phyloP scores from a whole-genome alignment of 306 rosid species.

The Acacia crassicarpa region DNA sequence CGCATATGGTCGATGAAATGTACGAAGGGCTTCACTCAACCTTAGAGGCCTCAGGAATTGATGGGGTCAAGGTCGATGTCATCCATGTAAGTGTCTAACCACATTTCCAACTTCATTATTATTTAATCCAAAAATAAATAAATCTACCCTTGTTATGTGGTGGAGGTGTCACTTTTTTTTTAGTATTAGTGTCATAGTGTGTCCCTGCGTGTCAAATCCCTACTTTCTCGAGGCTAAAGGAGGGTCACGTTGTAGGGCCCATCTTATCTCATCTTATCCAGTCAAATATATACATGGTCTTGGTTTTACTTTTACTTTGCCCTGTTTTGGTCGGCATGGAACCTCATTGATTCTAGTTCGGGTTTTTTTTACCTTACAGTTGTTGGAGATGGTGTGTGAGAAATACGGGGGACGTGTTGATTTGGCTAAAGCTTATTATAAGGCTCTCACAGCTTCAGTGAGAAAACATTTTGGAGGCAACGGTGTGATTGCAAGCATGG shows the following conservation, averaged over 20 bases:
- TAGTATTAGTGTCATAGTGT: too few species aligned
- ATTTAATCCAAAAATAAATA: not conserved
- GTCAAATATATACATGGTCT: not conserved
- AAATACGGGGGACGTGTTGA: conserved; percentile 89
- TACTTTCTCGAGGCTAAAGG: not conserved
- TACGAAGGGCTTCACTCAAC: conserved; percentile 81
- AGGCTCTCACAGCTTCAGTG: conserved; percentile 78
- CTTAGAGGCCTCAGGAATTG: conserved; percentile 69
- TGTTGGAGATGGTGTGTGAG: conserved; percentile 88
- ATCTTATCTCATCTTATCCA: not conserved
- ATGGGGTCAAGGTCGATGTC: conserved; percentile 94
- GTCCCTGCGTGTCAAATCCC: not conserved
- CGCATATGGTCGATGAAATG: conserved; percentile 61
- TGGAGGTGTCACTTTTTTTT: not conserved
- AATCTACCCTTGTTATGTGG: not conserved
- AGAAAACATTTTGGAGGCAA: conserved; percentile 84
- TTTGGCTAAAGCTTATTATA: conserved; percentile 83
- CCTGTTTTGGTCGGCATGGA: conserved; percentile 47
- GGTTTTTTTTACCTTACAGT: conserved; percentile 27
- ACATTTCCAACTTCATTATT: not conserved
- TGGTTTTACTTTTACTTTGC: conserved; percentile 8
- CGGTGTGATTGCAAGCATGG: conserved; percentile 98
- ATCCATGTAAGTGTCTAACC: conserved; percentile 69
- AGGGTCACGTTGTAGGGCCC: not conserved
- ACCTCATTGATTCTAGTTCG: not conserved